Evolutionary conservation across 495 filamentous ascomycete species (phyloP).

Genomic region (Neurospora intermedia): DNA sequence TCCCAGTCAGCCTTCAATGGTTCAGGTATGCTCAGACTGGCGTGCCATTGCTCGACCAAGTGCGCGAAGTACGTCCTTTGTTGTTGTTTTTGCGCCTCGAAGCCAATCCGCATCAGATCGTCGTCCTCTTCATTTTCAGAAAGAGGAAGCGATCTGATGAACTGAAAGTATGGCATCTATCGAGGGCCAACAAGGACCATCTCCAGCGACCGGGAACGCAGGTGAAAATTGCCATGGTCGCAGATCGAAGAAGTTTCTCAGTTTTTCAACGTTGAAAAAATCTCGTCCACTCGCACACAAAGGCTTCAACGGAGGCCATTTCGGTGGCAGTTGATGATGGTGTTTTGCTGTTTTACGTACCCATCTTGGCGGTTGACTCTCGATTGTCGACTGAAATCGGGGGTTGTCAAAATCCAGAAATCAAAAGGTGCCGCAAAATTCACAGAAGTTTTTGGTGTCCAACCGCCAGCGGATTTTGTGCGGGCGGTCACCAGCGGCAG

Average conservation of each 20-base stretch:
- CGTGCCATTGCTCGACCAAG: conserved; percentile 13
- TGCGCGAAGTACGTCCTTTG: conserved; percentile 16
- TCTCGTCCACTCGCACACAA: conserved; percentile 36
- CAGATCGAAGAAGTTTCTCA: conserved; percentile 22
- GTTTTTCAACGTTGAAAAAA: conserved; percentile 4
- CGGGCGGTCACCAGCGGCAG: conserved; percentile 1
- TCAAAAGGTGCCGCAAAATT: conserved; percentile 8
- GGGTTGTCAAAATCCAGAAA: conserved; percentile 22
- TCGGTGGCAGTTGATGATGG: conserved; percentile 1
- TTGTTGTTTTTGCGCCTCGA: neutral
- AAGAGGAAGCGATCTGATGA: conserved; percentile 1
- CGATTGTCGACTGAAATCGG: conserved; percentile 28
- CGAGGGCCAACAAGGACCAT: neutral
- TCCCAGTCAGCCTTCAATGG: conserved; percentile 41
- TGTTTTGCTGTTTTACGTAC: conserved; percentile 28
- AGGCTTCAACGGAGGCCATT: conserved; percentile 20
- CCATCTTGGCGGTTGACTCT: conserved; percentile 38
- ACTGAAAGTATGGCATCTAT: neutral
- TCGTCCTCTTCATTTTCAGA: neutral
- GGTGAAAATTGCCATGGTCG: conserved; percentile 25
- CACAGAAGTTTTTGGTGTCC: conserved; percentile 8
- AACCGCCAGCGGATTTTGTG: conserved; percentile 1
- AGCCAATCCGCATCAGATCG: neutral
- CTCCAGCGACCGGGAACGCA: neutral
- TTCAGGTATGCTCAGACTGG: conserved; percentile 38